Conservation (phyloP, 352 stramenopile species). For the Pythium chondricola region DNA sequence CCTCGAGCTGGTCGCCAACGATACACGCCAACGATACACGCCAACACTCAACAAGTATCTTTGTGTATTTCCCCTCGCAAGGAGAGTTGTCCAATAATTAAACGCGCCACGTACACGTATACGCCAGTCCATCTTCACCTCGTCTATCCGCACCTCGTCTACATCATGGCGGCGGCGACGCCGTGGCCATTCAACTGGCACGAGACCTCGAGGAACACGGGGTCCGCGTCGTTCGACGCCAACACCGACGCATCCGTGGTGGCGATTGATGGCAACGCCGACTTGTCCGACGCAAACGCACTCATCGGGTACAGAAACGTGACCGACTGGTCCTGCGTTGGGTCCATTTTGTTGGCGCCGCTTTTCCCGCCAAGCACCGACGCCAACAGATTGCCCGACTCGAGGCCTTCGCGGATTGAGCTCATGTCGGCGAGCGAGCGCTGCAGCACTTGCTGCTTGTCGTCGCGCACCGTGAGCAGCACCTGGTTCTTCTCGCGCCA, state of each 20-base stretch:
- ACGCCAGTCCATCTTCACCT: neutral
- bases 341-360: conserved; percentile 16
- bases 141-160: conserved; percentile 12
- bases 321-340: conserved; percentile 49
- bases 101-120: no score
- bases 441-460: conserved; percentile 64
- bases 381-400: conserved; percentile 60
- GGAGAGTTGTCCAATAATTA: no score
- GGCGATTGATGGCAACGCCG: no score
- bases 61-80: no score
- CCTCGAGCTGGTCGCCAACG: no score
- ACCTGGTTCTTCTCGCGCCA: conserved; percentile 87
- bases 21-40: no score
- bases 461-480: conserved; percentile 59
- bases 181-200: conserved; percentile 48
- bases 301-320: conserved; percentile 85
- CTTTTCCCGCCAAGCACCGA: conserved; percentile 29
- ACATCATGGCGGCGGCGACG: conserved; percentile 27
- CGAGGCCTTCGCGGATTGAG: conserved; percentile 62
- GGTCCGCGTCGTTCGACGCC: conserved; percentile 21
- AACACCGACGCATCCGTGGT: neutral
- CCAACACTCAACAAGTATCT: no score
- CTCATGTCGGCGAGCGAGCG: conserved; percentile 80
- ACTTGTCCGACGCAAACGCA: conserved; percentile 58
- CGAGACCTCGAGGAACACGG: conserved; percentile 77